Evolutionary conservation across 257 asterid genomes (phyloP).

Genomic region (Fraxinus excelsior): DNA sequence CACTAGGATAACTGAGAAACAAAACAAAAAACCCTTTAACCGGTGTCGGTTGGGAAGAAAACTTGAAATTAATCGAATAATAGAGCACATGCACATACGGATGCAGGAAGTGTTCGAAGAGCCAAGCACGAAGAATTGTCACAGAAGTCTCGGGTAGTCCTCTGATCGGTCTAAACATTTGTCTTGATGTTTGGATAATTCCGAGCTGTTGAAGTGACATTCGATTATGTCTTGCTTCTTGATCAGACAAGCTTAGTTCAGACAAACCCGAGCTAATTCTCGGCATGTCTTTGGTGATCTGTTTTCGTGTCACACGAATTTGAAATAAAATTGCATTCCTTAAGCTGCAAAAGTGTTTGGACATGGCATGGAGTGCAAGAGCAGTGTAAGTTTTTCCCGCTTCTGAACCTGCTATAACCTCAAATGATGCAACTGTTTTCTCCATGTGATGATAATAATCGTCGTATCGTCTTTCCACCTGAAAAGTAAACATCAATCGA

Average conservation of each 20-base stretch:
- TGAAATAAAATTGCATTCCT: constrained; percentile 65
- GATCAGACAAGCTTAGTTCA: constrained; percentile 63
- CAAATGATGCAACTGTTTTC: constrained; percentile 64
- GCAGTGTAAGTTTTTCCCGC: constrained; percentile 78
- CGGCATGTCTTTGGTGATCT: constrained; percentile 55
- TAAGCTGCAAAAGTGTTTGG: constrained; percentile 72
- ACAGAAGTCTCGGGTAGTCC: constrained; percentile 90
- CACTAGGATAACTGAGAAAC: constrained; percentile 72
- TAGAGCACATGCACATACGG: constrained; percentile 50
- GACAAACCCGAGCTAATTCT: constrained; percentile 62
- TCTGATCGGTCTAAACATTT: constrained; percentile 79
- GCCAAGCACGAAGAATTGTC: constrained; percentile 87
- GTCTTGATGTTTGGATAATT: constrained; percentile 48
- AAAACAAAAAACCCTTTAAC: background rate
- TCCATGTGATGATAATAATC: constrained; percentile 68
- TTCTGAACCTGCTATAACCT: constrained; percentile 68
- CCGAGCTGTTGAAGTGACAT: constrained; percentile 60
- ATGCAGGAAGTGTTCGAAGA: constrained; percentile 88
- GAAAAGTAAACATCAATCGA: background rate
- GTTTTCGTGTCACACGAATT: constrained; percentile 45
- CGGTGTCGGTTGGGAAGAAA: background rate
- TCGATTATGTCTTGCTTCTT: constrained; percentile 41
- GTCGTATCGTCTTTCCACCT: constrained; percentile 87
- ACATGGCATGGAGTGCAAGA: constrained; percentile 88
- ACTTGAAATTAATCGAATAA: background rate